Base-by-base conservation (phyloP, 768 basidiomycete species). In the Suillus fuscotomentosus region DNA sequence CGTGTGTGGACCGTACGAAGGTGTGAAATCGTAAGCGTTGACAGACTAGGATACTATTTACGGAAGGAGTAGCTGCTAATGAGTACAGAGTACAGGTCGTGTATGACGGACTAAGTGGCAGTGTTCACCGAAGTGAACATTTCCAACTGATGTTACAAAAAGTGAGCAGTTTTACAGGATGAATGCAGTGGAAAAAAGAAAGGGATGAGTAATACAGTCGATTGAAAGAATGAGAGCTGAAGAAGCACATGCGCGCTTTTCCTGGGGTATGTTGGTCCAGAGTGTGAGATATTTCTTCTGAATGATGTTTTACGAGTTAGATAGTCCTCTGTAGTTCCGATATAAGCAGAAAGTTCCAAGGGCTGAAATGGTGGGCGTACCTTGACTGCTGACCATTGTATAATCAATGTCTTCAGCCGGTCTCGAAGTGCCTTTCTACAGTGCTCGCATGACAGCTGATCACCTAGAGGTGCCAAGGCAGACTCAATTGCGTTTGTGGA, bases 301-400 rank as follows among this genome's bases (percentile, higher is more conserved):
- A 10, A 41, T 41, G 10, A 41, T 24, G 56, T 57, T 38, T 39
- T 27, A 27, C n/a, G 27, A 24, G 24, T 20, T 31, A 59, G 20
- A 59, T 59, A 20, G 57, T 59, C 27, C 57, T 59, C 57, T 59
- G 20, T 27, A 31, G 17, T 13, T 31, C 20, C 24, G 2, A 42
- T 42, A 8, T 59, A 13, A 42, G 10, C 41, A 15, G 11, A 31
- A 31, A 20, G 5, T 20, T 27, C 11, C 6, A 31, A 42, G 27
- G 27, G 24, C 11, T 20, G 1, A 11, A 20, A 8, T 3, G 10
- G 38, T 20, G 41, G 17, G 20, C 59, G 11, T 68, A 90, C 91
- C 80, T 91, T 93, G 61, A 93, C 88, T 34, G 86, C 80, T 6
- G 92, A 89, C 91, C 91, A 94, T 71, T 92, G 89, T 38, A 87